Evolutionary conservation across 352 stramenopile genomes (phyloP).

Genomic region (Plasmopara muralis): DNA sequence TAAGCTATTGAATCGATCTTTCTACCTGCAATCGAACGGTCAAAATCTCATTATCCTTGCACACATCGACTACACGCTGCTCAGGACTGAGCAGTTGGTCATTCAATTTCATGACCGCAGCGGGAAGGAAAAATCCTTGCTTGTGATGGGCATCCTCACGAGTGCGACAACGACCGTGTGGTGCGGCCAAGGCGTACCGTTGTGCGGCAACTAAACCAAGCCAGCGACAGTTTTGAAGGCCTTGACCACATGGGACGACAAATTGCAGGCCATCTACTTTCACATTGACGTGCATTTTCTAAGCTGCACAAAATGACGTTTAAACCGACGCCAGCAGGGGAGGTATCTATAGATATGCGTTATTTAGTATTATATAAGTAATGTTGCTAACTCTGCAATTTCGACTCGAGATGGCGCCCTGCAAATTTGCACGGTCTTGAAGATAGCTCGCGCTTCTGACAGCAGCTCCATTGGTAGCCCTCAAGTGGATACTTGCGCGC

Average conservation of each 20-base stretch:
- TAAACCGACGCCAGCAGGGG: constrained; percentile 13
- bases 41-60: constrained; percentile 67
- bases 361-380: not conserved
- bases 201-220: constrained; percentile 75
- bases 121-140: constrained; percentile 75
- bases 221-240: constrained; percentile 73
- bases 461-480: constrained; percentile 80
- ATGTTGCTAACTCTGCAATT: constrained; percentile 33
- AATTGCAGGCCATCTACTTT: constrained; percentile 70
- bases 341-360: not conserved
- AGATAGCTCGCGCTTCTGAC: constrained; percentile 72
- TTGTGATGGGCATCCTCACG: constrained; percentile 69
- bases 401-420: constrained; percentile 64
- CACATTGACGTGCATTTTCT: constrained; percentile 51
- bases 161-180: constrained; percentile 64
- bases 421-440: constrained; percentile 77
- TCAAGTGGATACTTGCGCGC: constrained; percentile 73
- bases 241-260: constrained; percentile 69
- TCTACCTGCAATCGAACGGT: constrained; percentile 59
- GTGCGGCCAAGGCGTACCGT: constrained; percentile 56
- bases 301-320: not conserved
- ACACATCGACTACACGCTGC: constrained; percentile 52
- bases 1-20: not conserved
- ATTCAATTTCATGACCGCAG: constrained; percentile 38
- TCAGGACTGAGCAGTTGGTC: constrained; percentile 41